Conservation (phyloP, 345 rosid genomes). For the Eucalyptus regnans region DNA sequence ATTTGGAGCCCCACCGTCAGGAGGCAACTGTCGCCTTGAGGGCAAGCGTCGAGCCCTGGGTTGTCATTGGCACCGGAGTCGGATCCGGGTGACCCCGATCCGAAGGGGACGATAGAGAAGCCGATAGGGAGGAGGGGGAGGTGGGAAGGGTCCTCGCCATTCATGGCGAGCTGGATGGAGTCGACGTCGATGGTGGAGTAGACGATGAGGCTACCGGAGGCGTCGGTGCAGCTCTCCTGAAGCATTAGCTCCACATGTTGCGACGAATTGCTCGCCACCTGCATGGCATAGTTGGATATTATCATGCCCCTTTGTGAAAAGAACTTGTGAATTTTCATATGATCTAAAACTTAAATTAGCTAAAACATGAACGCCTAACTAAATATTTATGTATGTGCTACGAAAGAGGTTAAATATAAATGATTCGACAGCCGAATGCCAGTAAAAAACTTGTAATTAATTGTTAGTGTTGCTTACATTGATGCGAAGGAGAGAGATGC, state of each 20-base stretch:
- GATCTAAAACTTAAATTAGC: not conserved
- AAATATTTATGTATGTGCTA: not conserved
- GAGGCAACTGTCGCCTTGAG: constrained; percentile 28
- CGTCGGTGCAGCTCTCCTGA: constrained; percentile 82
- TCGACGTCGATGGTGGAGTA: constrained; percentile 66
- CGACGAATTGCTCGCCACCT: constrained; percentile 83
- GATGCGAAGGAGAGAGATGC: constrained; percentile 89
- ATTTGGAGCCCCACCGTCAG: constrained; percentile 82
- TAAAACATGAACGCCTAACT: too few relatives aligned
- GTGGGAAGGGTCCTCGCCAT: constrained; percentile 60
- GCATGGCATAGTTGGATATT: not conserved
- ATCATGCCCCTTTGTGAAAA: not conserved
- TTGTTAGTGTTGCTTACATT: constrained; percentile 29
- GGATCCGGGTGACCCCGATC: not conserved
- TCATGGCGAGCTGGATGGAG: constrained; percentile 71
- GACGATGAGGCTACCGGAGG: constrained; percentile 71
- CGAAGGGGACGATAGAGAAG: constrained; percentile 43
- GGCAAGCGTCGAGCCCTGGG: not conserved
- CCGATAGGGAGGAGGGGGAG: constrained; percentile 81
- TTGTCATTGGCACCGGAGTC: not conserved
- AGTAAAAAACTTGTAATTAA: not conserved
- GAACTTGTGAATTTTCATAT: not conserved
- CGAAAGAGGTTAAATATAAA: not conserved
- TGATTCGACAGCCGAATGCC: not conserved
- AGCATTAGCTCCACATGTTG: constrained; percentile 82